Base-by-base conservation (phyloP, 257 asterid genomes). In the Verbascum thapsus region DNA sequence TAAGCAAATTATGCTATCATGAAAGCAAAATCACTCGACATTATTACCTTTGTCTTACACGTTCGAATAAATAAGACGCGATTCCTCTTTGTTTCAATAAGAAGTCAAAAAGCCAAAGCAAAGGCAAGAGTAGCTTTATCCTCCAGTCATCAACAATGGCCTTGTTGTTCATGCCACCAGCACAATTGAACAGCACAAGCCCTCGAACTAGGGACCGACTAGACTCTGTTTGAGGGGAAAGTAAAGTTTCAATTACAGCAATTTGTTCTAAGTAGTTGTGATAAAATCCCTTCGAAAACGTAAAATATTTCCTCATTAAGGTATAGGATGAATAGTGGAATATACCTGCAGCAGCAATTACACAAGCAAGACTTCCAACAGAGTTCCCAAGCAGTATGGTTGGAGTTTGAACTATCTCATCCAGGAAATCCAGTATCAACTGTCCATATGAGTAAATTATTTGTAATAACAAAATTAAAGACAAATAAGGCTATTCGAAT, bases 151-250 rank as follows among this genome's bases (percentile, higher is more conserved):
- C 97, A 30, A 92, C 98, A 70, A 88, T 78, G 1, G 97, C 97
- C 79, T 92, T 92, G 83, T 92, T 92, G 90, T 89, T 92, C 97
- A 89, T 92, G 12, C 97, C 98, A 71, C 98, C 96, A 6, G 97
- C 85, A 47, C 98, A 89, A 50, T 92, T 92, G 47, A 92, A 76
- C 57, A 92, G 82, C 68, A 83, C 98, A n/a, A 89, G 86, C 30
- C 91, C 98, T 50, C 80, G 75, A 56, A 92, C 82, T 49, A 78
- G 69, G 52, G 83, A 61, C 44, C 43, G 71, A 6, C 64, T 63
- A n/a, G 90, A 74, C 74, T 88, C 95, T 88, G 76, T 43, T 66
- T 13, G 69, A 20, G 18, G 43, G 35, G 1, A 17, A 58, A 44
- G 53, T 13, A 38, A 34, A 30, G 48, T 32, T 7, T 16, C 39